phyloP scores from a whole-genome alignment of 441 rosid species.

The Mallotus repandus region DNA sequence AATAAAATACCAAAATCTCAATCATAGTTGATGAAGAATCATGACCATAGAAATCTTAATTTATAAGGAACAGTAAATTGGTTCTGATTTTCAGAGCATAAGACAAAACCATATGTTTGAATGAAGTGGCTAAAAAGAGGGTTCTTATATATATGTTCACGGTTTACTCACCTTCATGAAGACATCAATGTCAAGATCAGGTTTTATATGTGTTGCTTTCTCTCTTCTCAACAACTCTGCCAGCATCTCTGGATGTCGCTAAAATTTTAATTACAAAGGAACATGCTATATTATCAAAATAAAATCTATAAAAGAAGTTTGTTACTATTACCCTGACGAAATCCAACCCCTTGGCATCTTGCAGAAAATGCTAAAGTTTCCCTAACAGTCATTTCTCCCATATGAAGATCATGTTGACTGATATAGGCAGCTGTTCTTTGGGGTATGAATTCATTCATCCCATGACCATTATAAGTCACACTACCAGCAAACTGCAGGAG shows the following conservation, averaged over 20 bases:
- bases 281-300: too few relatives aligned
- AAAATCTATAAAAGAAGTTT: too few relatives aligned
- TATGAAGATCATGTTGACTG: constrained; percentile 30
- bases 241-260: constrained; percentile 28
- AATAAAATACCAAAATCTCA: too few relatives aligned
- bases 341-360: constrained; percentile 30
- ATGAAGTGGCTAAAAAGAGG: too few relatives aligned
- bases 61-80: too few relatives aligned
- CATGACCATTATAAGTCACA: constrained; percentile 28
- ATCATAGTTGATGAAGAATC: too few relatives aligned
- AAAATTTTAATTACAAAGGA: not conserved
- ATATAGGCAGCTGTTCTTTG: constrained; percentile 32
- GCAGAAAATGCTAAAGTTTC: constrained; percentile 33
- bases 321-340: constrained; percentile 12
- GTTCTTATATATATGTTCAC: too few relatives aligned
- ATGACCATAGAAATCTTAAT: too few relatives aligned
- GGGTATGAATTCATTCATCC: constrained; percentile 27
- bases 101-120: too few relatives aligned
- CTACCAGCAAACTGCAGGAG: constrained; percentile 23
- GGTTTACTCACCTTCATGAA: constrained; percentile 29
- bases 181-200: constrained; percentile 35
- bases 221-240: constrained; percentile 36
- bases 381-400: constrained; percentile 30
- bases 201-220: constrained; percentile 33
- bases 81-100: too few relatives aligned